These are phyloP conservation scores for Macroventuria anomochaeta DNA, from an alignment of 2,329 filamentous ascomycete species.

Conservation along the genomic window DNA sequence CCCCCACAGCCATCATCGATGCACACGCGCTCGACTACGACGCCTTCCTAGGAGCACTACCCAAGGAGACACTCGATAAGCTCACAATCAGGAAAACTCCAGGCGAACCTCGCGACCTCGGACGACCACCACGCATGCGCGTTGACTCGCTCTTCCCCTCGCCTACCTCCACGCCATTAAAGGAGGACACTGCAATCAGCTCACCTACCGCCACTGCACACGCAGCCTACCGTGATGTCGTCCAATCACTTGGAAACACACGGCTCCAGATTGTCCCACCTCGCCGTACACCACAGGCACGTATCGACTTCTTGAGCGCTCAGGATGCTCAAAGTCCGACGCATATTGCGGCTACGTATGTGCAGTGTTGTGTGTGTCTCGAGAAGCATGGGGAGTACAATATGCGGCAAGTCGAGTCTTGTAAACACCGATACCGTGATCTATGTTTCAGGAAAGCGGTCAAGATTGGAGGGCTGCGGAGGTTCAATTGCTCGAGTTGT, in stretches of 20 bases:
- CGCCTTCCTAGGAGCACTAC: no score
- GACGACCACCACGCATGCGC: neutral
- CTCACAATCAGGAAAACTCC: neutral
- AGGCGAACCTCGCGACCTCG: neutral
- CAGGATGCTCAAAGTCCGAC: neutral
- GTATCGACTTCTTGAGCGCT: neutral
- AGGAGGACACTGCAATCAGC: neutral
- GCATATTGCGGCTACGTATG: slow-evolving; percentile 13
- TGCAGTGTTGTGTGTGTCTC: slow-evolving; percentile 21
- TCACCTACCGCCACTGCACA: neutral
- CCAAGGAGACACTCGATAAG: neutral
- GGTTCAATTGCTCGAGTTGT: neutral
- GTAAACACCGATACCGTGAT: slow-evolving; percentile 11
- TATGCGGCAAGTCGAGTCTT: slow-evolving; percentile 9
- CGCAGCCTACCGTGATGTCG: neutral
- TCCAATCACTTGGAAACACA: neutral
- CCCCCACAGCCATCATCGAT: no score
- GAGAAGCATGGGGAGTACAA: slow-evolving; percentile 14
- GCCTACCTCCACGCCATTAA: neutral
- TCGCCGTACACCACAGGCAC: neutral
- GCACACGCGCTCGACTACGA: no score
- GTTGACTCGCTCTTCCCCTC: neutral
- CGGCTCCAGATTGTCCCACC: no score
- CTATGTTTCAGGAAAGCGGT: neutral
- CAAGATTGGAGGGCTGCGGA: neutral